Conservation (phyloP, 306 rosid species). For the Vigna unguiculata region DNA sequence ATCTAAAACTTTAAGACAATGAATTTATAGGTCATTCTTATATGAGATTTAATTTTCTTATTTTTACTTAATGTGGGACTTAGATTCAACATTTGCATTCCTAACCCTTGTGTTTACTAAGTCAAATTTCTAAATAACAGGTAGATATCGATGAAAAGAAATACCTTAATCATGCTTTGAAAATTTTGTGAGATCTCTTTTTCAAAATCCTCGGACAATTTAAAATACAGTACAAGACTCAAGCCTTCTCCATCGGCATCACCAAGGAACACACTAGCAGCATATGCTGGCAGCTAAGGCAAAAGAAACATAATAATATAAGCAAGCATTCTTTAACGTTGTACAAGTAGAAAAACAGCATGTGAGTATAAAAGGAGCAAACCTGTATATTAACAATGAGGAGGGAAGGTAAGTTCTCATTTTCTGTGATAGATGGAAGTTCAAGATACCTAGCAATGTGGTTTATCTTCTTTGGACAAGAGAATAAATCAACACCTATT, state of each 20-base stretch:
- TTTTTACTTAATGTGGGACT: too few species aligned
- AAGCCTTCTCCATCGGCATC: slow-evolving; percentile 87
- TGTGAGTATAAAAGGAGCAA: neutral
- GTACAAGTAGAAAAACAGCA: slow-evolving; percentile 29
- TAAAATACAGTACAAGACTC: slow-evolving; percentile 90
- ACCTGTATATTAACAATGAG: slow-evolving; percentile 95
- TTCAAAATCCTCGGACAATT: slow-evolving; percentile 69
- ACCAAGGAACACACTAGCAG: slow-evolving; percentile 78
- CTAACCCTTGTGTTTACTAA: neutral
- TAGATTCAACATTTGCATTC: too few species aligned
- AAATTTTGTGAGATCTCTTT: slow-evolving; percentile 64
- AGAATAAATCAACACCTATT: slow-evolving; percentile 84
- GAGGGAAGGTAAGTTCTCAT: slow-evolving; percentile 70
- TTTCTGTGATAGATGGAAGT: slow-evolving; percentile 67
- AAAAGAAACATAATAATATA: slow-evolving; percentile 21
- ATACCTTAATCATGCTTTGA: slow-evolving; percentile 72
- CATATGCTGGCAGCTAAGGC: slow-evolving; percentile 81
- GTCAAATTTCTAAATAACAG: neutral
- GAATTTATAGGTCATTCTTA: too few species aligned
- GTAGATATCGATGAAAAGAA: slow-evolving; percentile 13
- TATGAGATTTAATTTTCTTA: too few species aligned
- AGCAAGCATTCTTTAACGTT: neutral
- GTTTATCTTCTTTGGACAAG: slow-evolving; percentile 66
- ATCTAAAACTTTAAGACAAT: too few species aligned
- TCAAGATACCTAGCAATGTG: slow-evolving; percentile 92